Percentiles rank a stretch among this genome's conserved stretches.
Conservation (phyloP, 768 basidiomycete genomes). For the Podaxis sp. region DNA sequence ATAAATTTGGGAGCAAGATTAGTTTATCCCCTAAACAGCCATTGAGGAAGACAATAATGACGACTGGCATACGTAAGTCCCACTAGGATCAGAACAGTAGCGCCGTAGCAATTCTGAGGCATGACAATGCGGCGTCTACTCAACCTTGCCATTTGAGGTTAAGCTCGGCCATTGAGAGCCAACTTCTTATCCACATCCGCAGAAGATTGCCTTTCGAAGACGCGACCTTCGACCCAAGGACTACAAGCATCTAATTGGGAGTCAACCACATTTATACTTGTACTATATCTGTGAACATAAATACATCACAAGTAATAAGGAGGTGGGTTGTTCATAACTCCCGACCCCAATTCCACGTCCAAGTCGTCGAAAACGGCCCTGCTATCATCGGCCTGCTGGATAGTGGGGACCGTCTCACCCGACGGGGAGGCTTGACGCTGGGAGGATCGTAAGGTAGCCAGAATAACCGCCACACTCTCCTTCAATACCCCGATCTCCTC, state of each 20-base stretch:
- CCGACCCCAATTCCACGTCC: neutral
- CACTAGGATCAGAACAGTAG: neutral
- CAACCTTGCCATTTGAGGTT: no score
- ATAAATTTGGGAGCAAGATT: neutral
- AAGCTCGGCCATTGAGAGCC: neutral
- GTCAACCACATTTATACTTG: neutral
- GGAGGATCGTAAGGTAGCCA: neutral
- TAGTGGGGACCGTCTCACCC: neutral
- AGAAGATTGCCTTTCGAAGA: neutral
- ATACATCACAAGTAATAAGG: neutral
- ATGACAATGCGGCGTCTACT: neutral
- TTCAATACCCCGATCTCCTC: neutral
- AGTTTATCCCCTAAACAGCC: neutral
- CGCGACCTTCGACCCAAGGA: neutral
- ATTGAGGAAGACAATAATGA: neutral
- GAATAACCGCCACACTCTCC: neutral
- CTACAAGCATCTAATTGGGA: neutral
- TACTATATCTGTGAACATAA: neutral
- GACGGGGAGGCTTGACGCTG: neutral
- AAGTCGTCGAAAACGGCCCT: neutral
- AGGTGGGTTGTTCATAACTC: neutral
- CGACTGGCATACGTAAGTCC: neutral
- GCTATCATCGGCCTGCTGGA: neutral
- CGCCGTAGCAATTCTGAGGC: neutral
- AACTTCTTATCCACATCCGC: neutral